Evolutionary conservation across 2,329 filamentous ascomycete species (phyloP).

Genomic region (Berkeleyomyces basicola): DNA sequence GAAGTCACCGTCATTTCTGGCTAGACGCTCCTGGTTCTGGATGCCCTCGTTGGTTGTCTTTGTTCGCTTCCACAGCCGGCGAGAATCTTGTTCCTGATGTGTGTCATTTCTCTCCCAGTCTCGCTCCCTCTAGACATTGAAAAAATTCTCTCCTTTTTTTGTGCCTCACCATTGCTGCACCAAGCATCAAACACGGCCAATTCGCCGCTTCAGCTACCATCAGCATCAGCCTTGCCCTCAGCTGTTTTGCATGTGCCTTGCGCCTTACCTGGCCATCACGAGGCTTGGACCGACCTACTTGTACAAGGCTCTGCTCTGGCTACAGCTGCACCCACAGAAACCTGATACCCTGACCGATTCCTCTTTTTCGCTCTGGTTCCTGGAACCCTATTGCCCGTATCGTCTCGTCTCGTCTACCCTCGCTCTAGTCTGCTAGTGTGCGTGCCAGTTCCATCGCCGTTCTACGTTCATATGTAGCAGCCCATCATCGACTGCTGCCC

Average conservation of each 20-base stretch:
- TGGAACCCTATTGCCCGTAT: background rate
- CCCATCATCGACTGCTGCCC: background rate
- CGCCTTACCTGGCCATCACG: background rate
- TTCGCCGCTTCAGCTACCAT: background rate
- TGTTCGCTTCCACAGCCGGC: background rate
- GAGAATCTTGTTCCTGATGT: slow-evolving; percentile 2
- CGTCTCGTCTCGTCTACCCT: background rate
- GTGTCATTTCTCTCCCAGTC: background rate
- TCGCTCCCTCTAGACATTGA: background rate
- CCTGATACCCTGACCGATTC: background rate
- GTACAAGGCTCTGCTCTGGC: background rate
- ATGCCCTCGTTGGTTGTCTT: background rate
- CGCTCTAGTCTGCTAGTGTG: background rate
- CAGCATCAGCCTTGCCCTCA: background rate
- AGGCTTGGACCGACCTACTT: background rate
- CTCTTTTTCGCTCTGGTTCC: background rate
- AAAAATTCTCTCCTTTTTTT: background rate
- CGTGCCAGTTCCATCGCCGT: background rate
- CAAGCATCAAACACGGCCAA: no score
- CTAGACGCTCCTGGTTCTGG: no score
- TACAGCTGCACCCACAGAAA: background rate
- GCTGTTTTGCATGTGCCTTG: background rate
- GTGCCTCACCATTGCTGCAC: background rate
- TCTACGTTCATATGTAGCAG: background rate
- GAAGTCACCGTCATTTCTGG: no score